Evolutionary conservation across 257 asterid genomes (phyloP), one percentile per base, ranked within the genome.

Genomic region (Petunia secreta): DNA sequence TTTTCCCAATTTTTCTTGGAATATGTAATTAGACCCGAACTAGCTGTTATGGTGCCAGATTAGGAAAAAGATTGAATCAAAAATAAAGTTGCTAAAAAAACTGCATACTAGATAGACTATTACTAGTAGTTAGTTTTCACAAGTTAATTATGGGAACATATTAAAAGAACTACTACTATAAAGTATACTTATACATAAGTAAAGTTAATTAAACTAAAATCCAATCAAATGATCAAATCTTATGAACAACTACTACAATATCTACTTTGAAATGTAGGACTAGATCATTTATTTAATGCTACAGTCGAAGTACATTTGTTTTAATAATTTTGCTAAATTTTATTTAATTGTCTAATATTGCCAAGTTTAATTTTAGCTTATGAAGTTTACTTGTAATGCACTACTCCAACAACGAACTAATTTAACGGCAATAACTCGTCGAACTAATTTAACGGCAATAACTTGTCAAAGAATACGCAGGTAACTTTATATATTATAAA

Each of bases 261-360:
- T 71, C 37, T 46, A 11, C 77, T 71, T 9, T 48, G 25, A 69
- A 48, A 46, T 69, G 11, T 46, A 16, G 57, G 77, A 46, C 53
- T 69, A 46, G 59, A 69, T 69, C 77, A 5, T 69, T 48, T 4
- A 48, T 69, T 25, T 34, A 69, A 69, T 69, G 59, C 59, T 25
- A 71, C 16, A 71, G 3, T 48, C 8, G 77, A 34, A 48, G 25
- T 44, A 62, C 3, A 10, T 7, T 62, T 5, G 41, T 62, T 62
- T 1, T 13, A 34, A 62, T 8, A 62, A 25, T 2, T 62, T 62
- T 4, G 39, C 13, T 59, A 58, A 59, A 59, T 39, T 6, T 25
- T 38, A 34, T 59, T 16, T 6, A 59, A 16, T 59, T 16, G 6
- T 59, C 0, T 16, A 6, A 59, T 2, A 59, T 59, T 25, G 13